Evolutionary conservation across 768 basidiomycete genomes (phyloP).

Genomic region (Leucosporidium creatinivorum): DNA sequence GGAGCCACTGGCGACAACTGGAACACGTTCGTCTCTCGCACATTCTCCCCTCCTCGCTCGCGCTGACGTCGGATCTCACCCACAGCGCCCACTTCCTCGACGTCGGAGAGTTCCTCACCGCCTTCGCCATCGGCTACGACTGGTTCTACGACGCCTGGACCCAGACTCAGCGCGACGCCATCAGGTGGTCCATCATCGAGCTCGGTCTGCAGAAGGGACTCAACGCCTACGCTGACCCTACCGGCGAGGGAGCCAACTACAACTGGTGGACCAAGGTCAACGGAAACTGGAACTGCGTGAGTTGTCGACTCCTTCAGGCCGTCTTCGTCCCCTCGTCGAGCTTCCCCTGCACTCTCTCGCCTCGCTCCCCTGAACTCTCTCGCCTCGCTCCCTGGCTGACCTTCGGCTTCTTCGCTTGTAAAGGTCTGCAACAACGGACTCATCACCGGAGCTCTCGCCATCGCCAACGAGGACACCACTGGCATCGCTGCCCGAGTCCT

Average conservation of each 20-base stretch:
- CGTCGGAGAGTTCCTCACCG: constrained; percentile 61
- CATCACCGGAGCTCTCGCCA: constrained; percentile 80
- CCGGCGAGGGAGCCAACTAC: constrained; percentile 10
- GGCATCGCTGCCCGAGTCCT: constrained; percentile 64
- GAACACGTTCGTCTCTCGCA: constrained; percentile 52
- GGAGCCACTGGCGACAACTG: constrained; percentile 62
- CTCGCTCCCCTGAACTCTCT: no score
- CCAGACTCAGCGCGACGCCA: constrained; percentile 59
- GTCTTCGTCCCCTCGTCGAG: no score
- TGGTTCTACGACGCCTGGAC: constrained; percentile 87
- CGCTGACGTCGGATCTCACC: background rate
- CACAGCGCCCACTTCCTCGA: constrained; percentile 76
- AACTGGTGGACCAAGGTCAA: constrained; percentile 34
- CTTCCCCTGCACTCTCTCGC: no score
- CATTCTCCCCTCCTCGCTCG: background rate
- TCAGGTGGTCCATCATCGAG: constrained; percentile 64
- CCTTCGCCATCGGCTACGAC: constrained; percentile 89
- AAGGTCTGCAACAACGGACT: constrained; percentile 79
- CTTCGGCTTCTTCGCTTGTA: background rate
- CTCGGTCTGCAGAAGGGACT: constrained; percentile 55
- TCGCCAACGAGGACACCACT: constrained; percentile 64
- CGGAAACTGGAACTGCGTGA: constrained; percentile 93
- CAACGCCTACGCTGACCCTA: constrained; percentile 18
- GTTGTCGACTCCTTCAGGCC: background rate
- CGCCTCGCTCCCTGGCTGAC: background rate